Evolutionary conservation across 768 basidiomycete genomes (phyloP).

Genomic region (Hysterangium stoloniferum): DNA sequence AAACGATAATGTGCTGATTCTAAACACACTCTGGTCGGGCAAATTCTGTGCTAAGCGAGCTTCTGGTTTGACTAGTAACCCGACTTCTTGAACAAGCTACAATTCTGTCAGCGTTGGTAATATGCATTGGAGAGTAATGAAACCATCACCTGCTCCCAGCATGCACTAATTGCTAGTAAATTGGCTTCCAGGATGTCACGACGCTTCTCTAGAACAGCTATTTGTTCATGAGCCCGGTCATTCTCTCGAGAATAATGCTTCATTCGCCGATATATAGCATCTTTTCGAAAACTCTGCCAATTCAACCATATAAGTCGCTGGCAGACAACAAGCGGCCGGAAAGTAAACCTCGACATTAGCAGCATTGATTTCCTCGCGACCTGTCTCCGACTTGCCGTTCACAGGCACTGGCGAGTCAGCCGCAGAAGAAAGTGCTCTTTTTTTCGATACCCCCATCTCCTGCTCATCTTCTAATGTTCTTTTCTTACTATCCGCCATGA

Average conservation of each 20-base stretch:
- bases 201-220: conserved; percentile 57
- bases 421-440: conserved; percentile 20
- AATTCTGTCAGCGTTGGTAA: conserved; percentile 4
- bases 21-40: conserved; percentile 18
- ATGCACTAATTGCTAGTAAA: conserved; percentile 65
- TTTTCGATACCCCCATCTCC: conserved; percentile 19
- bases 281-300: conserved; percentile 71
- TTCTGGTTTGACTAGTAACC: conserved; percentile 46
- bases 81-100: conserved; percentile 62
- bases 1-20: background rate
- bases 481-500: conserved; percentile 13
- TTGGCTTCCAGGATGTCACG: conserved; percentile 63
- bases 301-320: conserved; percentile 6
- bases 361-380: conserved; percentile 22
- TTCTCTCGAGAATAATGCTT: conserved; percentile 72
- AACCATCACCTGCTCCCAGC: conserved; percentile 76
- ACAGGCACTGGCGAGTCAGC: conserved; percentile 18
- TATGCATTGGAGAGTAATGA: conserved; percentile 7
- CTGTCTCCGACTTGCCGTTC: conserved; percentile 17
- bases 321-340: conserved; percentile 14
- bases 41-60: conserved; percentile 36
- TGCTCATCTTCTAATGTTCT: conserved; percentile 16
- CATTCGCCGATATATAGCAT: conserved; percentile 81
- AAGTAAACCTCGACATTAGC: conserved; percentile 51
- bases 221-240: conserved; percentile 52